Conservation (phyloP, 2,329 filamentous ascomycete species). For the Mariannaea elegans region DNA sequence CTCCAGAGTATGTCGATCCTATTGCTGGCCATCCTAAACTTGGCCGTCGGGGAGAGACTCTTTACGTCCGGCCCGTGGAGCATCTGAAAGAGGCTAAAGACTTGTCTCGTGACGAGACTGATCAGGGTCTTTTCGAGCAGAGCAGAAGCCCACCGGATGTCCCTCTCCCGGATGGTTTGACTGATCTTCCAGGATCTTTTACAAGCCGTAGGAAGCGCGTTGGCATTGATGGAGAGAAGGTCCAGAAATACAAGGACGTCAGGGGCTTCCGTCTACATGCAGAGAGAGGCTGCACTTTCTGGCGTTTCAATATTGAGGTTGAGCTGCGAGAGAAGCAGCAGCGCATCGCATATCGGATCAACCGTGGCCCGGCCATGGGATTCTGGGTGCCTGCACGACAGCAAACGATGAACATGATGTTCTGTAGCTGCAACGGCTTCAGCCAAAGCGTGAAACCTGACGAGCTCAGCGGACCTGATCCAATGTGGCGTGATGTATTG, state of each 20-base stretch:
- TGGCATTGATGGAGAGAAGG: conserved; percentile 78
- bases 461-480: conserved; percentile 89
- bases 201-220: conserved; percentile 61
- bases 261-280: conserved; percentile 82
- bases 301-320: conserved; percentile 95
- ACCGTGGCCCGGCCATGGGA: conserved; percentile 83
- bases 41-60: conserved; percentile 82
- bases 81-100: conserved; percentile 82
- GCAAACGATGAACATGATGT: conserved; percentile 98
- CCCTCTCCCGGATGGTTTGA: conserved; percentile 49
- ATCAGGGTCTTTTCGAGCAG: conserved; percentile 83
- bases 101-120: conserved; percentile 80
- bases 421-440: conserved; percentile 97
- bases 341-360: conserved; percentile 94
- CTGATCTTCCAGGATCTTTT: conserved; percentile 63
- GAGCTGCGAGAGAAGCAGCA: conserved; percentile 82
- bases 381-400: conserved; percentile 93
- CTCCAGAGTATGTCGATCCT: conserved; percentile 87
- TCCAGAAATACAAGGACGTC: conserved; percentile 84
- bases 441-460: conserved; percentile 80
- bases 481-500: conserved; percentile 94
- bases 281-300: conserved; percentile 91
- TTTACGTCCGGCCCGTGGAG: conserved; percentile 91
- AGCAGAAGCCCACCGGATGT: conserved; percentile 63
- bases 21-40: conserved; percentile 88